Base-by-base conservation (phyloP, 2,329 filamentous ascomycete species). In the Ophiostoma angusticollis region DNA sequence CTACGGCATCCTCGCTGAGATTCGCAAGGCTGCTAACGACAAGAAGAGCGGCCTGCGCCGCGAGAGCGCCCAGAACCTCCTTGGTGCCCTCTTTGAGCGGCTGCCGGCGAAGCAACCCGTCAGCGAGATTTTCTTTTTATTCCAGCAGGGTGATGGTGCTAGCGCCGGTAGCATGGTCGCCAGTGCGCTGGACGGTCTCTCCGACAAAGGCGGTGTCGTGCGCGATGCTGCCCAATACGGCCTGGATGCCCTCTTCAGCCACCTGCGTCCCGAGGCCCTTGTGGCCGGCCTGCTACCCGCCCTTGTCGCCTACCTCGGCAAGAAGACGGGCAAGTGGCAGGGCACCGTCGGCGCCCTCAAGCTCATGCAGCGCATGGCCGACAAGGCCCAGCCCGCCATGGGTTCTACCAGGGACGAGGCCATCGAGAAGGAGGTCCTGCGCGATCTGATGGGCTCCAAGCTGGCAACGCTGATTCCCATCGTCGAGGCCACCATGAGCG, bases 291-390 rank as follows among this genome's bases (percentile, higher is more conserved):
- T 98, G 30, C 67, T 98, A 37, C 86, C 91, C 3, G 71, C 75
- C 13, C 65, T 98, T 29, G 62, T 68, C 45, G 62, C 70, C 37
- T 96, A 96, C 58, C 69, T 98, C 22, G 68, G 69, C 55, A 93
- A 85, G 63, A 77, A 75, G 54, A 82, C 85, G 13, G 87, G 84
- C 49, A 98, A 98, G 64, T 98, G 91, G 91, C 91, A 98, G 63
- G 91, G 91, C 44, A 84, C 84, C 13, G 84, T 95, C 38, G 87
- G 82, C 44, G 91, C 84, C 32, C 80, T 81, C 55, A 78, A 81
- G 58, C 61, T 96, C 47, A 65, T 98, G 42, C 86, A 91, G 57
- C 84, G 79, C 60, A 93, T 96, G 80, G 91, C 91, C 34, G 83
- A 93, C 57, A 94, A 93, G 68, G 84, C 89, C 29, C 82, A 93